Conservation (phyloP, 2,329 filamentous ascomycete species). For the Stagonosporopsis tanaceti region DNA sequence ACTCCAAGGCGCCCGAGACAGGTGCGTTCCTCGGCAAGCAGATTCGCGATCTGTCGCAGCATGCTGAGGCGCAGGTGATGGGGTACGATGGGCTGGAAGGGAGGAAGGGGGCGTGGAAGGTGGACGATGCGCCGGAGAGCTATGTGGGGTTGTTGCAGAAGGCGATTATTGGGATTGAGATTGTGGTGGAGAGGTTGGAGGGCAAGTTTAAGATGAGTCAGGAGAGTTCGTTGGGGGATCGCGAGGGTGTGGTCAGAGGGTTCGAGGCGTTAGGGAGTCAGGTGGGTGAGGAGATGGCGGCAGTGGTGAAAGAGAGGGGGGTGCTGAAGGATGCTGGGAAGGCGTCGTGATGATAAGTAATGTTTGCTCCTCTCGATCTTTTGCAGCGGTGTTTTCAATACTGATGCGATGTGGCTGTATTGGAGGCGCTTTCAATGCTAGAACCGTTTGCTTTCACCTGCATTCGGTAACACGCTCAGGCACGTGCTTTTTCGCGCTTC, state of each 20-base stretch:
- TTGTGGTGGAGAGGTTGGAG: slow-evolving; percentile 31
- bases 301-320: slow-evolving; percentile 42
- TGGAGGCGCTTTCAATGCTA: no score
- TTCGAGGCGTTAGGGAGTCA: slow-evolving; percentile 58
- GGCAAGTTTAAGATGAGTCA: slow-evolving; percentile 44
- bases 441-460: neutral
- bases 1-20: slow-evolving; percentile 58
- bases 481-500: neutral
- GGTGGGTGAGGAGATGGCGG: slow-evolving; percentile 38
- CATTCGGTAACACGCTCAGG: neutral
- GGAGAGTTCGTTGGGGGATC: slow-evolving; percentile 32
- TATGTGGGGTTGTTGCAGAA: slow-evolving; percentile 58
- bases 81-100: slow-evolving; percentile 55
- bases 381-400: no score
- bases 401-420: no score
- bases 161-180: slow-evolving; percentile 37
- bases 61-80: slow-evolving; percentile 65
- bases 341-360: neutral
- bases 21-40: slow-evolving; percentile 60
- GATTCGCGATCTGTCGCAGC: slow-evolving; percentile 60
- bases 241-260: slow-evolving; percentile 63
- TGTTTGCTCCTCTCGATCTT: no score
- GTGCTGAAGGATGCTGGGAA: neutral
- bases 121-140: slow-evolving; percentile 63
- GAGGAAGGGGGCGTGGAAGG: slow-evolving; percentile 58